phyloP scores from a whole-genome alignment of 2,329 filamentous ascomycete species.

The Paraphaeosphaeria minitans region DNA sequence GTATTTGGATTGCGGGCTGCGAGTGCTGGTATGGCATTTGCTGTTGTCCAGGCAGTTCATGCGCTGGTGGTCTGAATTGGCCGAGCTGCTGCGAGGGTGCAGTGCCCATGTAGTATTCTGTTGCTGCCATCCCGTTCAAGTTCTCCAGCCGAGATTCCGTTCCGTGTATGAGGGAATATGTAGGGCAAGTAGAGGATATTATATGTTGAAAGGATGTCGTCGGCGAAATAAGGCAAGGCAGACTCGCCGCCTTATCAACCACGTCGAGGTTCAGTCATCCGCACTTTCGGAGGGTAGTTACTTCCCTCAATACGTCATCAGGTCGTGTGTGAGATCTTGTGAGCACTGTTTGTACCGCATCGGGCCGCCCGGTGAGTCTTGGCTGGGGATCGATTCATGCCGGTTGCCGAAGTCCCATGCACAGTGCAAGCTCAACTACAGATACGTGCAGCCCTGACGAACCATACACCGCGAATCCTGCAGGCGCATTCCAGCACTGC shows the following conservation, averaged over 20 bases:
- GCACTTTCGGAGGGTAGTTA: neutral
- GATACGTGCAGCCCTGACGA: constrained; percentile 18
- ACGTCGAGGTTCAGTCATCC: constrained; percentile 35
- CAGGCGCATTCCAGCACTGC: constrained; percentile 8
- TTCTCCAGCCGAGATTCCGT: neutral
- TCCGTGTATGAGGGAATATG: neutral
- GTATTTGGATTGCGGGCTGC: constrained; percentile 24
- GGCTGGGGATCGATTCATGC: constrained; percentile 22
- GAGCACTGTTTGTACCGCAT: constrained; percentile 21
- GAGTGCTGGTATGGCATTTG: constrained; percentile 1
- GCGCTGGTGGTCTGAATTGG: constrained; percentile 19
- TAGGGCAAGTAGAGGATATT: neutral
- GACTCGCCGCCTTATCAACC: constrained; percentile 24
- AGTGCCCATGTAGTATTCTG: constrained; percentile 41
- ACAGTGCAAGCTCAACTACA: constrained; percentile 17
- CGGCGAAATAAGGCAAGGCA: constrained; percentile 14
- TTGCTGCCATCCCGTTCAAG: constrained; percentile 35
- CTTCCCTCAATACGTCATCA: constrained; percentile 34
- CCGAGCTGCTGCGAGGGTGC: constrained; percentile 26
- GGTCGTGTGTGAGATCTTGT: constrained; percentile 20
- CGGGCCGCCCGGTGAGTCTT: constrained; percentile 30
- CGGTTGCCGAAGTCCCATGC: constrained; percentile 7
- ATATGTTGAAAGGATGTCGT: constrained; percentile 6
- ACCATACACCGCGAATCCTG: constrained; percentile 8
- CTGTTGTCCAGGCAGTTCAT: constrained; percentile 20